Base-by-base conservation (phyloP, 2,329 filamentous ascomycete genomes). In the Sporothrix dimorphospora region DNA sequence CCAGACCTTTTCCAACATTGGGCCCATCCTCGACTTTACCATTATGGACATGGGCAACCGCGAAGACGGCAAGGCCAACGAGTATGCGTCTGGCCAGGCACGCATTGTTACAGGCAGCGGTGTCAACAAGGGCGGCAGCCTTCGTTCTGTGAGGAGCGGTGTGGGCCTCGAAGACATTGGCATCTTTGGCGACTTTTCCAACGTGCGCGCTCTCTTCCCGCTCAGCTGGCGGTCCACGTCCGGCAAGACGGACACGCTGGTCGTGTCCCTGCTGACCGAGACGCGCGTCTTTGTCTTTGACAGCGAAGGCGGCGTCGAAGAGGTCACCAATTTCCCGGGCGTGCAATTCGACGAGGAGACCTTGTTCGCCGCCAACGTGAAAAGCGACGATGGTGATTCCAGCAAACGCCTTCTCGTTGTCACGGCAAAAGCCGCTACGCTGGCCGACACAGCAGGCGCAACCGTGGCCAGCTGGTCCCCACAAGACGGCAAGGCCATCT, bases 1-100 rank as follows among this genome's bases (percentile, higher is more conserved):
- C 11, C 94, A 97, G 78, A 91, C 89, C 0, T 85, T 97, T 71
- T 84, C 88, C 3, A 99, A 97, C 78, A 93, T 98, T 76, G 94
- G 92, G 0, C 96, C 96, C 0, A 85, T 99, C 55, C 83, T 98
- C 51, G 96, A 99, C 79, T 98, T 99, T 77, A 91, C 92, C 0
- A 89, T 99, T 19, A 97, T 98, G 94, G 96, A 98, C 78, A 92
- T 98, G 86, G 95, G 94, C 0, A 94, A 94, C 76, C 87, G 93
- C 27, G 92, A 96, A 75, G 89, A 86, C 9, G 90, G 93, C 72
- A 81, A 85, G 21, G 92, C 91, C 3, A 97, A 96, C 77, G 93
- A 96, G 74, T 99, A 97, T 78, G 97, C 94, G 0, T 97, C 95
- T 0, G 96, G 96, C 0, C 95, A 99, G 81, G 94, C 96, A 61